phyloP scores from a whole-genome alignment of 2,329 filamentous ascomycete genomes.

The Sclerotinia glacialis region DNA sequence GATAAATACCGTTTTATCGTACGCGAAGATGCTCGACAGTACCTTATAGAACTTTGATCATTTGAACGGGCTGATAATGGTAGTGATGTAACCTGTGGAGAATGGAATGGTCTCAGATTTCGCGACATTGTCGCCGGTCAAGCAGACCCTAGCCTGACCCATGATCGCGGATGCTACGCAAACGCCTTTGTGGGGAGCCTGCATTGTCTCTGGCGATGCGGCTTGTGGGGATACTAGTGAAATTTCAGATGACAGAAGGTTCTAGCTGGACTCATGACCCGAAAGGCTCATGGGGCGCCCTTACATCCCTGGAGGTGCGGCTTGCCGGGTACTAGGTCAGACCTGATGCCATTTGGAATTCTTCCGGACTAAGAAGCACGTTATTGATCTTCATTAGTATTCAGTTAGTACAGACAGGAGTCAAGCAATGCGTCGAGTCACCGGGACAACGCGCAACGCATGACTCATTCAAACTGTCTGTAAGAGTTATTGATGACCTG shows the following conservation, averaged over 20 bases:
- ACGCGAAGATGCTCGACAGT: slow-evolving; percentile 11
- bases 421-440: slow-evolving; percentile 3
- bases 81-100: slow-evolving; percentile 2
- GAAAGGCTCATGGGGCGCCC: not conserved
- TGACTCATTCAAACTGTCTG: not conserved
- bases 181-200: slow-evolving; percentile 2
- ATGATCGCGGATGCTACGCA: not conserved
- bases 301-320: slow-evolving; percentile 1
- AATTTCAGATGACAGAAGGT: not conserved
- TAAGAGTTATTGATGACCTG: slow-evolving; percentile 13
- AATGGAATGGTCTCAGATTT: not conserved
- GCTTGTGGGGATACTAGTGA: slow-evolving; percentile 17
- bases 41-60: slow-evolving; percentile 11
- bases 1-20: slow-evolving; percentile 4
- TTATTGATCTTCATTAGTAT: slow-evolving; percentile 9
- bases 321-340: not conserved
- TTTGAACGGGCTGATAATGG: slow-evolving; percentile 19
- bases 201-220: slow-evolving; percentile 3
- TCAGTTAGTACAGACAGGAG: slow-evolving; percentile 11
- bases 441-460: not conserved
- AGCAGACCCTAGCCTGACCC: slow-evolving; percentile 11
- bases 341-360: not conserved
- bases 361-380: slow-evolving; percentile 7
- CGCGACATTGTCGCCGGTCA: not conserved
- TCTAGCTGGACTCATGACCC: slow-evolving; percentile 9